Percentiles rank a stretch among this genome's conserved stretches.
These are phyloP conservation scores for Rhizoctonia solani DNA, from an alignment of 1,284 basidiomycete genomes.

Conservation along the genomic window DNA sequence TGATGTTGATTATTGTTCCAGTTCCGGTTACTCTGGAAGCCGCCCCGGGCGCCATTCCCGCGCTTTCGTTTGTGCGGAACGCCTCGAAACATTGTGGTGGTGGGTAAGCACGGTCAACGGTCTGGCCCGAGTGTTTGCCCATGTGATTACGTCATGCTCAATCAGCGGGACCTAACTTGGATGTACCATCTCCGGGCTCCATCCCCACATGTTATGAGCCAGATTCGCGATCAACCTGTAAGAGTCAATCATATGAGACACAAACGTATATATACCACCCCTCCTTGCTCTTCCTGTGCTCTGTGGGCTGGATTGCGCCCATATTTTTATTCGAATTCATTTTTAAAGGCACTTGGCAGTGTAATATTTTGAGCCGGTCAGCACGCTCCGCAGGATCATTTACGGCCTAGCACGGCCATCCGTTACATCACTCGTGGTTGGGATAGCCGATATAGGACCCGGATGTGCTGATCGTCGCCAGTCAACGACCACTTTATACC, in stretches of 20 bases:
- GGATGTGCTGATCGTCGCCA: background rate
- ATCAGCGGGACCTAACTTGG: too few relatives aligned
- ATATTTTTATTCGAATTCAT: background rate
- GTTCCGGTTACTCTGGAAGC: background rate
- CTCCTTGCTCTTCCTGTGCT: too few relatives aligned
- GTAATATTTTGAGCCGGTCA: slow-evolving; percentile 1
- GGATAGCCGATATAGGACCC: background rate
- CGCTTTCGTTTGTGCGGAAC: slow-evolving; percentile 16
- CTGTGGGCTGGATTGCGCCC: too few relatives aligned
- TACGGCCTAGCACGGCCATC: background rate
- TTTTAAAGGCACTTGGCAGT: background rate
- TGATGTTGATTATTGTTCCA: background rate
- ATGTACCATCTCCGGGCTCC: too few relatives aligned
- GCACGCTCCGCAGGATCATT: background rate
- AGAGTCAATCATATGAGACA: too few relatives aligned
- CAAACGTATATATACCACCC: too few relatives aligned
- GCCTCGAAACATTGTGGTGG: slow-evolving; percentile 21
- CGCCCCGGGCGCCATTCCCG: slow-evolving; percentile 4
- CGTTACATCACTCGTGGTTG: background rate
- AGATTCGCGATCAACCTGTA: too few relatives aligned
- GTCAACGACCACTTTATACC: slow-evolving; percentile 15
- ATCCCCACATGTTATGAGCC: too few relatives aligned
- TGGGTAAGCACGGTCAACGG: too few relatives aligned
- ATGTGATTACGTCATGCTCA: slow-evolving; percentile 21
- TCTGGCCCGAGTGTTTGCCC: too few relatives aligned